A percentile compares a stretch with the other conserved stretches of the same genome.
phyloP scores from a whole-genome alignment of 1,139 yeast genomes.

The Trichomonascaceae sp. region DNA sequence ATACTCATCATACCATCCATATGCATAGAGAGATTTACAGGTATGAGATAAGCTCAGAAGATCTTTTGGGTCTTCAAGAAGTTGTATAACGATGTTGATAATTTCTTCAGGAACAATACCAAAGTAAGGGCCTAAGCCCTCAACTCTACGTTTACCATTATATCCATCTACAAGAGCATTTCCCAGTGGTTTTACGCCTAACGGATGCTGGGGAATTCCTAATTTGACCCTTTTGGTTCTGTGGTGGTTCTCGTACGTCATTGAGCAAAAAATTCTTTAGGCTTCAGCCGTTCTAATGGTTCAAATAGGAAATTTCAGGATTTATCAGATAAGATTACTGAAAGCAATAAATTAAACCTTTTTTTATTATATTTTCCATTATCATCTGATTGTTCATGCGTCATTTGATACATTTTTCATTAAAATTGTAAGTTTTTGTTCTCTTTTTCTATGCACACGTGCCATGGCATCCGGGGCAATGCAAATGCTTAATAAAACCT shows the following conservation, averaged over 20 bases:
- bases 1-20: slow-evolving; percentile 63
- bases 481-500: background rate
- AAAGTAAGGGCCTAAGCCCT: slow-evolving; percentile 48
- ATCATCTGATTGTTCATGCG: background rate
- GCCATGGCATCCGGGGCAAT: background rate
- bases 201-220: slow-evolving; percentile 45
- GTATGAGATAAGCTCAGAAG: slow-evolving; percentile 48
- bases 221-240: background rate
- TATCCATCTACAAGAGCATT: slow-evolving; percentile 39
- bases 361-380: background rate
- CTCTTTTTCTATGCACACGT: background rate
- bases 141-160: slow-evolving; percentile 29
- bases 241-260: background rate
- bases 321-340: background rate
- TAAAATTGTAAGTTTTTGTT: background rate
- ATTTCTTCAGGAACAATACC: slow-evolving; percentile 49
- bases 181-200: slow-evolving; percentile 71
- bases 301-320: background rate
- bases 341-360: background rate
- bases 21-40: slow-evolving; percentile 68
- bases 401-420: background rate
- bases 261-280: background rate
- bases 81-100: slow-evolving; percentile 30
- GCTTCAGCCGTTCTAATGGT: background rate
- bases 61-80: slow-evolving; percentile 41